These are phyloP conservation scores for Kurtzmaniella quercitrusa DNA, from an alignment of 1,139 yeast genomes.

Conservation along the genomic window DNA sequence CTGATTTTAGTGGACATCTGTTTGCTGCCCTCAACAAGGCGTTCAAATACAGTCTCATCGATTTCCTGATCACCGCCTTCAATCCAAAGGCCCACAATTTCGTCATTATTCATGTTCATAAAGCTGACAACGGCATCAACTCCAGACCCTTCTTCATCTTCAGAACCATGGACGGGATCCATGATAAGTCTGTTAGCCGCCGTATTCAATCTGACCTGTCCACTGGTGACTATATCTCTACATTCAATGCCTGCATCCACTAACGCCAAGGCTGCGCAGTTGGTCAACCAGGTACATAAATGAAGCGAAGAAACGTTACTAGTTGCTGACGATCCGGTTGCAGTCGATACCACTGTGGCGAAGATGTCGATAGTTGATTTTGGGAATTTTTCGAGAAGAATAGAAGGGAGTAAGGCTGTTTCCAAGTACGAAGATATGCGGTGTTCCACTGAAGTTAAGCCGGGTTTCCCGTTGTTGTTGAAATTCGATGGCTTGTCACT, in stretches of 20 bases:
- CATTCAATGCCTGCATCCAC: slow-evolving; percentile 82
- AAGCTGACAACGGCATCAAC: slow-evolving; percentile 46
- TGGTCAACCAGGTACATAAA: slow-evolving; percentile 43
- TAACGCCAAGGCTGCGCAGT: slow-evolving; percentile 68
- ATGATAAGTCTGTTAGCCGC: slow-evolving; percentile 14
- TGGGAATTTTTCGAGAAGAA: slow-evolving; percentile 74
- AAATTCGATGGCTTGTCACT: slow-evolving; percentile 12
- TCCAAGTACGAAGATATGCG: slow-evolving; percentile 52
- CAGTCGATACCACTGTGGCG: slow-evolving; percentile 58
- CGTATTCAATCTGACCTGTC: slow-evolving; percentile 36
- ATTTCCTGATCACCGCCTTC: slow-evolving; percentile 33
- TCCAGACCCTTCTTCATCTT: slow-evolving; percentile 14
- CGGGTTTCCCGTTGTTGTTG: slow-evolving; percentile 29
- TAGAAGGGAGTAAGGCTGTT: slow-evolving; percentile 56
- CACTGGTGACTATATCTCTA: slow-evolving; percentile 73
- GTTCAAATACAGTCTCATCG: slow-evolving; percentile 24
- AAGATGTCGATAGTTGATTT: slow-evolving; percentile 83
- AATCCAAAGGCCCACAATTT: slow-evolving; percentile 54
- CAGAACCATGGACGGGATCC: slow-evolving; percentile 17
- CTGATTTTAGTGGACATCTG: slow-evolving; percentile 42
- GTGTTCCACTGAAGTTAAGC: slow-evolving; percentile 47
- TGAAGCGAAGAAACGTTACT: slow-evolving; percentile 34
- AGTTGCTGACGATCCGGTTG: slow-evolving; percentile 21
- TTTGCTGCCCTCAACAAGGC: slow-evolving; percentile 38
- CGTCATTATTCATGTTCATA: slow-evolving; percentile 51